Conservation (phyloP, 208 protist genomes). For the Crithidia fasciculata region DNA sequence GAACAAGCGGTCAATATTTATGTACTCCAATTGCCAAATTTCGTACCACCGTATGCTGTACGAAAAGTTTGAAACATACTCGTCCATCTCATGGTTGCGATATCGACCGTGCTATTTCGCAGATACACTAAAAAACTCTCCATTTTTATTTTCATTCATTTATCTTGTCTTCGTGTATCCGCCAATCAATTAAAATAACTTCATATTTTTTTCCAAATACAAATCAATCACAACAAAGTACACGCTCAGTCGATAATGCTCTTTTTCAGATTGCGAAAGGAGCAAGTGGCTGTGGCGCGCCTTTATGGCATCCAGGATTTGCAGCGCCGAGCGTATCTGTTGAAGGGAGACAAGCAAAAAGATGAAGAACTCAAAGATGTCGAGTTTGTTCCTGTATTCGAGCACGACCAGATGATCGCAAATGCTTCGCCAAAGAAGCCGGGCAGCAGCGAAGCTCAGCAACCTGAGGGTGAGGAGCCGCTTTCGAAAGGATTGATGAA, state of each 20-base stretch:
- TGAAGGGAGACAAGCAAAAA: slow-evolving; percentile 26
- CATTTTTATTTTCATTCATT: not conserved
- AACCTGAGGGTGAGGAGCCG: slow-evolving; percentile 37
- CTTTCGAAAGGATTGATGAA: slow-evolving; percentile 68
- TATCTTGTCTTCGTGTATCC: too few species aligned
- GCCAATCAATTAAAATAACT: not conserved
- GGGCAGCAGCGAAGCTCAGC: not conserved
- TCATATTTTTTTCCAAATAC: not conserved
- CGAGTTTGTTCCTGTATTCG: slow-evolving; percentile 31
- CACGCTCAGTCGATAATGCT: not conserved
- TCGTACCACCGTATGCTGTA: too few species aligned
- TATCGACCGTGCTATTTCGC: too few species aligned
- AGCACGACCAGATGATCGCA: slow-evolving; percentile 18
- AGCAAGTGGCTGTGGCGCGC: not conserved
- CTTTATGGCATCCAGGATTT: not conserved
- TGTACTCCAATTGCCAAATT: too few species aligned
- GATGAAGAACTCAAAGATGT: slow-evolving; percentile 29
- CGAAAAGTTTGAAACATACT: too few species aligned
- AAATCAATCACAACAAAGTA: not conserved
- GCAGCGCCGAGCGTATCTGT: slow-evolving; percentile 12
- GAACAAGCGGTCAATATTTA: too few species aligned
- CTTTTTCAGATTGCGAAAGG: not conserved
- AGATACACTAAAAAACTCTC: slow-evolving; percentile 1
- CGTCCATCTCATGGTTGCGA: too few species aligned
- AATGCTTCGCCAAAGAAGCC: not conserved